phyloP scores from a whole-genome alignment of 768 basidiomycete species.

The Trichaptum fuscoviolaceum region DNA sequence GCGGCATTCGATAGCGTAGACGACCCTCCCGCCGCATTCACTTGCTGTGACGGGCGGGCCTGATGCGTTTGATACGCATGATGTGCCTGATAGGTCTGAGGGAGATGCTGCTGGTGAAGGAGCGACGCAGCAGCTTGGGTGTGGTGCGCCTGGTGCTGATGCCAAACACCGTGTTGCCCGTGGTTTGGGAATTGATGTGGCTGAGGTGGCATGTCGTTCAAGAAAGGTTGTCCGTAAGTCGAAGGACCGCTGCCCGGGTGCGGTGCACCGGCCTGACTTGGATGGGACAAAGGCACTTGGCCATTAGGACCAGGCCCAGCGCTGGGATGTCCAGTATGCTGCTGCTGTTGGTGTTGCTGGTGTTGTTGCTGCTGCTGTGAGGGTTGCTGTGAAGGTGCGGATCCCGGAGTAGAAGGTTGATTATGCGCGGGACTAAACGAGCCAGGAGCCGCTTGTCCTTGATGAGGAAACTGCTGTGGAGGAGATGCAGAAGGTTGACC shows the following conservation, averaged over 20 bases:
- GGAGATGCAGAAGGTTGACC: neutral
- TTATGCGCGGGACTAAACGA: neutral
- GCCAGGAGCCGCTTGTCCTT: neutral
- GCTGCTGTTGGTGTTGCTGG: neutral
- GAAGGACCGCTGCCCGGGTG: neutral
- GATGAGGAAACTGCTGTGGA: neutral
- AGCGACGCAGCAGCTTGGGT: neutral
- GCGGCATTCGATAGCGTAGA: neutral
- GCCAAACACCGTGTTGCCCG: neutral
- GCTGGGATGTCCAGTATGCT: neutral
- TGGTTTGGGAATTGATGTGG: neutral
- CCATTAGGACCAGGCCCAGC: neutral
- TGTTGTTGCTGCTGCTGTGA: neutral
- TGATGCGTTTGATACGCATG: neutral
- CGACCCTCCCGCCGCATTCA: neutral
- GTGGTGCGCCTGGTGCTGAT: neutral
- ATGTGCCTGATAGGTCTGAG: neutral
- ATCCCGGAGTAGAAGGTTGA: neutral
- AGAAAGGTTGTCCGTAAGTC: neutral
- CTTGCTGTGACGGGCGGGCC: neutral
- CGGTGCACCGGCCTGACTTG: too few relatives aligned
- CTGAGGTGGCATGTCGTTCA: neutral
- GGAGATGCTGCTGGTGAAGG: neutral
- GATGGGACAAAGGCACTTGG: neutral
- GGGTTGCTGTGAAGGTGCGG: neutral